Evolutionary conservation across 352 stramenopile species (phyloP).

Genomic region (Globisporangium polare): DNA sequence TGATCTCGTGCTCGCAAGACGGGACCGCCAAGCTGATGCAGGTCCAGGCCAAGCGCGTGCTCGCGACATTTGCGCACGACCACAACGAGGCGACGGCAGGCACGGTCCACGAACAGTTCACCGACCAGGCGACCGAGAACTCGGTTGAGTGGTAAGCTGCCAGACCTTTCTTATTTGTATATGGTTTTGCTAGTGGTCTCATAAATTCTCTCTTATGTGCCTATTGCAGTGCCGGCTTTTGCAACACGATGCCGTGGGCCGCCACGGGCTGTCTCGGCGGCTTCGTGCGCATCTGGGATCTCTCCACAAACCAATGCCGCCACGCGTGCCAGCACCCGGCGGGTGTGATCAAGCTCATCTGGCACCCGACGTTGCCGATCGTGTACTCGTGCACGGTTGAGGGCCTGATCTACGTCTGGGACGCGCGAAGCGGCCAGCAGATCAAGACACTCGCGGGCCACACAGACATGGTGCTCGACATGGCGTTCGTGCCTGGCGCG

Average conservation of each 20-base stretch:
- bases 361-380: slow-evolving; percentile 83
- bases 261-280: slow-evolving; percentile 94
- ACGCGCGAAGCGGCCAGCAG: slow-evolving; percentile 82
- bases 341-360: slow-evolving; percentile 90
- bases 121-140: slow-evolving; percentile 56
- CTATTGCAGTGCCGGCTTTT: slow-evolving; percentile 88
- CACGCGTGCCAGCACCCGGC: slow-evolving; percentile 85
- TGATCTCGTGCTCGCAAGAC: slow-evolving; percentile 93
- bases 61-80: slow-evolving; percentile 86
- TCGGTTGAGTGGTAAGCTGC: slow-evolving; percentile 78
- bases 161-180: not conserved
- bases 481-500: slow-evolving; percentile 59
- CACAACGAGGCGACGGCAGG: slow-evolving; percentile 40
- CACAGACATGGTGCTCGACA: slow-evolving; percentile 91
- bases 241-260: slow-evolving; percentile 91
- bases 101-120: slow-evolving; percentile 44
- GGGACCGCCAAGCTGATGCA: slow-evolving; percentile 92
- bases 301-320: slow-evolving; percentile 85
- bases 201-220: not conserved
- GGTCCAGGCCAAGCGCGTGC: slow-evolving; percentile 91
- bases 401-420: slow-evolving; percentile 89
- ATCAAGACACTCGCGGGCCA: slow-evolving; percentile 81
- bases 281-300: slow-evolving; percentile 95
- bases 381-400: slow-evolving; percentile 87
- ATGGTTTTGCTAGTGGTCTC: not conserved